phyloP scores from a whole-genome alignment of 805 yeast genomes.

The Metschnikowia cerradonensis region DNA sequence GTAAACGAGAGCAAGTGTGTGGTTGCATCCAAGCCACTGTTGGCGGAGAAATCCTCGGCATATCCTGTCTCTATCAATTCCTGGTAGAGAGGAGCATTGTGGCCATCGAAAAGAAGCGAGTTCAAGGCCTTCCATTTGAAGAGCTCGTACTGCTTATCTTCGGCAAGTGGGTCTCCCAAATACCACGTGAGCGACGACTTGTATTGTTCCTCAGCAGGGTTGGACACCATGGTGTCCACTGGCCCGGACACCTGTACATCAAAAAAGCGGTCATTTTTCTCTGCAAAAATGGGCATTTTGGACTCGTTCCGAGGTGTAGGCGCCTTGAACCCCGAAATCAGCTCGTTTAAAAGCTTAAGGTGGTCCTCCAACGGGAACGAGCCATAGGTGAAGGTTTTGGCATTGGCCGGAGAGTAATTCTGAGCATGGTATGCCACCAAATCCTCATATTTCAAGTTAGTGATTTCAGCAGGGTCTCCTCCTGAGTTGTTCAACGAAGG shows the following conservation, averaged over 20 bases:
- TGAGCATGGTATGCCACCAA: slow-evolving; percentile 68
- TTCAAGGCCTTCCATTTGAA: slow-evolving; percentile 70
- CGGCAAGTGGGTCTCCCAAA: slow-evolving; percentile 64
- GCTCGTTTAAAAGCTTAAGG: slow-evolving; percentile 50
- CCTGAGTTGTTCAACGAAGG: slow-evolving; percentile 88
- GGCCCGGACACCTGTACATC: slow-evolving; percentile 58
- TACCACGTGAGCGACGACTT: slow-evolving; percentile 88
- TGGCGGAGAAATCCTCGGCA: slow-evolving; percentile 83
- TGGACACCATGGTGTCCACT: slow-evolving; percentile 49
- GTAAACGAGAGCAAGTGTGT: slow-evolving; percentile 76
- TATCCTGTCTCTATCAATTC: slow-evolving; percentile 78
- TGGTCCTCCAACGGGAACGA: slow-evolving; percentile 61
- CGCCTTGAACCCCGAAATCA: slow-evolving; percentile 51
- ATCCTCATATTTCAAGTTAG: slow-evolving; percentile 69
- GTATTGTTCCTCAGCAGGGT: slow-evolving; percentile 68
- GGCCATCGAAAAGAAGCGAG: slow-evolving; percentile 79
- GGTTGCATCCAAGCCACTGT: slow-evolving; percentile 81
- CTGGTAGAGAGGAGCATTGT: slow-evolving; percentile 85
- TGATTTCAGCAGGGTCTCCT: slow-evolving; percentile 84
- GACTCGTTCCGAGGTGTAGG: slow-evolving; percentile 24
- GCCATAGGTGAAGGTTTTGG: slow-evolving; percentile 86
- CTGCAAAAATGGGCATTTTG: slow-evolving; percentile 47
- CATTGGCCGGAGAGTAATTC: slow-evolving; percentile 87
- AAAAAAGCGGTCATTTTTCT: slow-evolving; percentile 9
- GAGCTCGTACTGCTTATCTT: slow-evolving; percentile 52